These are phyloP conservation scores for Suaeda aralocaspica DNA, from an alignment of 148 eudicot species.

Conservation along the genomic window DNA sequence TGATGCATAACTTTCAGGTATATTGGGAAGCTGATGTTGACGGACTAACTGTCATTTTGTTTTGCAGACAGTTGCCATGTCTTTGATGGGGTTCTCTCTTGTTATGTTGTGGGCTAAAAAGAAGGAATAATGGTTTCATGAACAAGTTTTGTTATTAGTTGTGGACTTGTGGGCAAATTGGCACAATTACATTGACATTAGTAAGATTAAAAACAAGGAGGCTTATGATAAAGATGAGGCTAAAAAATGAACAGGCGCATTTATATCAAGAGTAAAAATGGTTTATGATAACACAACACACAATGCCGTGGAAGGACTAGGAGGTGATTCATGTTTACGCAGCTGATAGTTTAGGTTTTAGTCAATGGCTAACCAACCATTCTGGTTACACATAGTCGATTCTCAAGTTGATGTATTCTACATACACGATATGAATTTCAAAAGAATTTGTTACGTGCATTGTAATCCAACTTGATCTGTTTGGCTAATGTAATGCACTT, in stretches of 20 bases:
- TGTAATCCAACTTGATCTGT: too few relatives aligned
- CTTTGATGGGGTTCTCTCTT: conserved; percentile 87
- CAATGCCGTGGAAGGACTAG: background rate
- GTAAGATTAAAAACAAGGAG: too few relatives aligned
- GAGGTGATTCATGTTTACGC: too few relatives aligned
- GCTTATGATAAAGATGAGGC: too few relatives aligned
- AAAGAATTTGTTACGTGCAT: background rate
- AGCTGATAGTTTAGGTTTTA: too few relatives aligned
- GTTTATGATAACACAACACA: background rate
- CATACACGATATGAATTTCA: background rate
- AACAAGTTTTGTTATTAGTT: background rate
- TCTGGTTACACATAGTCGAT: too few relatives aligned
- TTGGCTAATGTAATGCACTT: too few relatives aligned
- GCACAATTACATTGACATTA: too few relatives aligned
- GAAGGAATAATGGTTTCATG: conserved; percentile 25
- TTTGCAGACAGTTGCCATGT: conserved; percentile 81
- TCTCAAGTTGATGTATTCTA: too few relatives aligned
- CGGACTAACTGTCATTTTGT: conserved; percentile 2
- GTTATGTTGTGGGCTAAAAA: conserved; percentile 80
- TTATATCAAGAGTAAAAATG: background rate
- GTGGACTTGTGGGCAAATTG: background rate
- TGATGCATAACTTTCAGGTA: too few relatives aligned
- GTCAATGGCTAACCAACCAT: too few relatives aligned
- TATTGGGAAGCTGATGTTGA: too few relatives aligned
- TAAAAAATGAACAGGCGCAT: background rate